A percentile compares a stretch with the other conserved stretches of the same genome.
Conservation (phyloP, 179 eudicot genomes). For the Camellia oleifera region DNA sequence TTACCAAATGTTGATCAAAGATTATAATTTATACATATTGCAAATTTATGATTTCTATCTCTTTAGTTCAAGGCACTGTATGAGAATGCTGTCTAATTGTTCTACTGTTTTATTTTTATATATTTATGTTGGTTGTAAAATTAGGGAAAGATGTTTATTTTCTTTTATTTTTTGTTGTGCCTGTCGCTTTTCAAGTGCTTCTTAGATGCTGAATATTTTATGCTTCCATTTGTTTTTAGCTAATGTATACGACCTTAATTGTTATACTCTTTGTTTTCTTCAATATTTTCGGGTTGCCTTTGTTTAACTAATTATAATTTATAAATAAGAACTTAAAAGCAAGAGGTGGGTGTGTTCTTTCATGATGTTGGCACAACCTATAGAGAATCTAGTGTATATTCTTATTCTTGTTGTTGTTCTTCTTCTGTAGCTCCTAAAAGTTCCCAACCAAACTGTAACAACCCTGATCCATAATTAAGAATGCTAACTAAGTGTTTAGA, state of each 20-base stretch:
- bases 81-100: not conserved
- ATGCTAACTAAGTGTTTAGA: too few species aligned
- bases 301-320: not conserved
- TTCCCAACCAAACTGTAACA: too few species aligned
- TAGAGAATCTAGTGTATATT: conserved; percentile 20
- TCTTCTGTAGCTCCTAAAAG: too few species aligned
- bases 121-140: not conserved
- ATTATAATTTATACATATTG: not conserved
- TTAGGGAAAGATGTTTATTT: not conserved
- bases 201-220: not conserved
- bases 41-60: not conserved
- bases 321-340: not conserved
- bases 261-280: not conserved
- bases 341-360: not conserved
- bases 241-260: not conserved
- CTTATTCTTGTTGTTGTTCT: too few species aligned
- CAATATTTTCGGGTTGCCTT: not conserved
- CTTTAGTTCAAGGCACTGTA: not conserved
- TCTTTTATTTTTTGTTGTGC: not conserved
- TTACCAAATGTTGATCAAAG: too few species aligned
- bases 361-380: conserved; percentile 26
- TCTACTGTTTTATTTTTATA: not conserved
- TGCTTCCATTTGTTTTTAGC: not conserved
- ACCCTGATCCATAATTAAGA: too few species aligned
- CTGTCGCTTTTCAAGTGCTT: not conserved